Conservation (phyloP, 208 protist genomes). For the Trichomonas tenax region DNA sequence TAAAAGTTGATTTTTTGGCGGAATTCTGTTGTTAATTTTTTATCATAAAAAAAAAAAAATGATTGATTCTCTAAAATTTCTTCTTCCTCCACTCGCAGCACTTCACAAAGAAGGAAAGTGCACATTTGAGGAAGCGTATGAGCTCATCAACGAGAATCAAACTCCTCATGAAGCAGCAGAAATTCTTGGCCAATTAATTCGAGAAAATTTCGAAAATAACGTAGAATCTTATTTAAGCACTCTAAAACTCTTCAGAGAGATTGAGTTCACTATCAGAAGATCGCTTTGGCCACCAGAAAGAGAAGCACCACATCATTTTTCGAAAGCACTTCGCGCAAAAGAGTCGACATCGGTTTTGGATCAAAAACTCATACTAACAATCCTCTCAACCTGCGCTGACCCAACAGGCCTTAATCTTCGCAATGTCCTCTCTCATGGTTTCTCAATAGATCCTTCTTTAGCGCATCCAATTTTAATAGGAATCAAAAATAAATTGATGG, state of each 20-base stretch:
- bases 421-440: not conserved
- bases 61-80: not conserved
- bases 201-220: not conserved
- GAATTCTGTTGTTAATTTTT: too few species aligned
- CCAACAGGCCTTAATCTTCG: not conserved
- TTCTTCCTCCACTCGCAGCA: not conserved
- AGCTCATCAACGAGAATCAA: not conserved
- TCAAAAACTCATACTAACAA: not conserved
- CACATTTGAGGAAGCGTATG: not conserved
- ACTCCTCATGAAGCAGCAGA: not conserved
- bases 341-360: not conserved
- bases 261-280: not conserved
- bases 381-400: not conserved
- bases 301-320: constrained; percentile 10
- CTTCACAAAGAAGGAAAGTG: not conserved
- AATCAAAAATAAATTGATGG: not conserved
- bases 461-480: not conserved
- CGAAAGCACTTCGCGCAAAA: not conserved
- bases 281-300: not conserved
- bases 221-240: not conserved
- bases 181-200: not conserved
- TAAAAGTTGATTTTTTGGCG: too few species aligned
- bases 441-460: not conserved
- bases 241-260: not conserved
- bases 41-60: not conserved